Base-by-base conservation (phyloP, 345 rosid species). In the Eucalyptus pumila region DNA sequence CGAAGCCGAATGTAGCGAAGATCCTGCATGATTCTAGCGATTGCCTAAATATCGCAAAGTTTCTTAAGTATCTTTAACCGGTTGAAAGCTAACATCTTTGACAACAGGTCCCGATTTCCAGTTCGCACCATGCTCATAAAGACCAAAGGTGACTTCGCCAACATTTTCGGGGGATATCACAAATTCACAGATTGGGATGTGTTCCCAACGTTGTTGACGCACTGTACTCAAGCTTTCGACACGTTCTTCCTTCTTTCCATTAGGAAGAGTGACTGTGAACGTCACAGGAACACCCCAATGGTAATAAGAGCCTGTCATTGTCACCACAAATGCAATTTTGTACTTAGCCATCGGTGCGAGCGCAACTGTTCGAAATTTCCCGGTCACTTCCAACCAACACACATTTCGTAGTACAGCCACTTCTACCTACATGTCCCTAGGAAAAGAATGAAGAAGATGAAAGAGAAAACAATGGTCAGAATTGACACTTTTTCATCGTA, bases 231-330 rank as follows among this genome's bases (percentile, higher is more conserved):
- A 27, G 69, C 69, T 62, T 62, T 62, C 13, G 34, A 27, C 34
- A 6, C 67, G 23, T 87, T 12, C 69, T 54, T 87, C 88, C 45
- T 21, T 30, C 27, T 42, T 87, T 34, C 67, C 88, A 11, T 23
- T 45, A 26, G 47, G 86, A 5, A 83, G 48, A 62, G 32, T 62
- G 34, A 30, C 34, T 62, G 15, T 60, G 69, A 62, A 62, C 14
- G 16, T 62, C 34, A 62, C 69, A 30, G 69, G 69, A 62, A 6
- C 69, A 62, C 6, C 4, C 16, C 69, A 27, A 13, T 14, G 15
- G 32, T 27, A 13, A 62, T 6, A 3, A 5, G 4, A 4, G 32
- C 6, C 69, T 62, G 0, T 6, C 8, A 6, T 62, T 2, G 0
- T 62, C 32, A 62, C 69, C 34, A 62, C 69, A 27, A 27, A 62